These are phyloP conservation scores for Sclerotinia subarctica DNA, from an alignment of 2,329 filamentous ascomycete genomes.

Conservation along the genomic window DNA sequence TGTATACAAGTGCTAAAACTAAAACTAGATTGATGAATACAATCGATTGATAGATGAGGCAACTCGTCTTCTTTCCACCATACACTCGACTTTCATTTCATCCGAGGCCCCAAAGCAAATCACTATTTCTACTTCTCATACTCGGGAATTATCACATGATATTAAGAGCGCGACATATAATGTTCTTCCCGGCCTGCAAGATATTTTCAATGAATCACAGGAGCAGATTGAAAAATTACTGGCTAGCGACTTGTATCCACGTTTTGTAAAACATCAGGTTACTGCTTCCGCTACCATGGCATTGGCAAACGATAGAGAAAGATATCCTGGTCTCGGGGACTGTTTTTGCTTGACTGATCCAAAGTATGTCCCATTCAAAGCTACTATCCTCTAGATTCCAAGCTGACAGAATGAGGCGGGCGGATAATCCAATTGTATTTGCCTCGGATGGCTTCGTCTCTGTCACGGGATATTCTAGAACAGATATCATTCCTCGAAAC, in stretches of 20 bases:
- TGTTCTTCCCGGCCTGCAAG: conserved; percentile 35
- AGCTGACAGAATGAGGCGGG: conserved; percentile 34
- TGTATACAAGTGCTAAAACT: neutral
- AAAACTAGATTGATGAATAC: conserved; percentile 45
- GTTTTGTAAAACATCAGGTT: conserved; percentile 53
- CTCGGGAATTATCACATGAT: conserved; percentile 27
- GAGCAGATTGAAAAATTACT: conserved; percentile 46
- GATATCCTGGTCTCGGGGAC: conserved; percentile 54
- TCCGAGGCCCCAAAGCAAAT: conserved; percentile 36
- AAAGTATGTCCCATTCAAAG: conserved; percentile 25
- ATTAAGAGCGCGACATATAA: conserved; percentile 30
- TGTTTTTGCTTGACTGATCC: conserved; percentile 58
- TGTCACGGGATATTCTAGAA: conserved; percentile 49
- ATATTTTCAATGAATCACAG: conserved; percentile 42
- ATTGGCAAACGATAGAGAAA: conserved; percentile 42
- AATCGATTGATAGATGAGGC: conserved; percentile 46
- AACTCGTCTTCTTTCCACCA: conserved; percentile 45
- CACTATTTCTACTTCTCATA: conserved; percentile 28
- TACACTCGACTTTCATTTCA: conserved; percentile 45
- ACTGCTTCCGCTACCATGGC: conserved; percentile 46
- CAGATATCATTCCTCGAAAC: conserved; percentile 49
- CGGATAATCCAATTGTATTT: conserved; percentile 50
- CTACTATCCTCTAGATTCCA: neutral
- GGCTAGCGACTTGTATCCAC: conserved; percentile 47
- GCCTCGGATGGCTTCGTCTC: conserved; percentile 51